Evolutionary conservation across 495 filamentous ascomycete species (phyloP).

Genomic region (Rhypophila decipiens): DNA sequence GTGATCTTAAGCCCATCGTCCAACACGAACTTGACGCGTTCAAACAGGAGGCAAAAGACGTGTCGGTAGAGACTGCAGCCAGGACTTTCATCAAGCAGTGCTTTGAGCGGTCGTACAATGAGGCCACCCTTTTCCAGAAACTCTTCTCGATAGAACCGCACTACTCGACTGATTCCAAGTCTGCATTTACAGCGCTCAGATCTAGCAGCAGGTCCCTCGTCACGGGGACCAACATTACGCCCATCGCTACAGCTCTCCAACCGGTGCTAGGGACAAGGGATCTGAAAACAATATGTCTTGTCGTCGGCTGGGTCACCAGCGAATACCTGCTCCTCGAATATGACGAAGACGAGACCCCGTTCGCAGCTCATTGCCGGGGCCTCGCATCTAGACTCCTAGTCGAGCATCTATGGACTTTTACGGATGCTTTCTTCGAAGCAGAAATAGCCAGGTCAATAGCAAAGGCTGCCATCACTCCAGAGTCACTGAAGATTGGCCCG

Average conservation of each 20-base stretch:
- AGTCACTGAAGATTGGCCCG: conserved; percentile 37
- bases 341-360: conserved; percentile 64
- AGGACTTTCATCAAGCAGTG: conserved; percentile 45
- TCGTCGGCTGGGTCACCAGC: conserved; percentile 77
- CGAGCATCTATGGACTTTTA: conserved; percentile 47
- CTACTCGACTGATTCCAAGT: conserved; percentile 33
- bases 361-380: conserved; percentile 64
- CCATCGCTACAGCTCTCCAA: conserved; percentile 40
- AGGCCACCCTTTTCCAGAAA: conserved; percentile 38
- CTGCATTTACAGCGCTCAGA: conserved; percentile 37
- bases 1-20: conserved; percentile 46
- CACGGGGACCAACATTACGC: conserved; percentile 38
- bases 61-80: conserved; percentile 36
- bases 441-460: conserved; percentile 46
- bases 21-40: conserved; percentile 49
- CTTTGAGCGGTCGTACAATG: conserved; percentile 43
- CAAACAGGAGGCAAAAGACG: conserved; percentile 36
- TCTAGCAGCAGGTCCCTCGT: conserved; percentile 33
- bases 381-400: conserved; percentile 51
- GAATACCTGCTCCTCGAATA: conserved; percentile 68
- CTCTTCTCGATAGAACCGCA: conserved; percentile 46
- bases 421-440: conserved; percentile 43
- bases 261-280: conserved; percentile 35
- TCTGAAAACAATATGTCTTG: conserved; percentile 57
- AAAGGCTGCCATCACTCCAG: conserved; percentile 32